These are phyloP conservation scores for Hymenotorrendiella dingleyae DNA, from an alignment of 2,329 filamentous ascomycete genomes.

Conservation along the genomic window DNA sequence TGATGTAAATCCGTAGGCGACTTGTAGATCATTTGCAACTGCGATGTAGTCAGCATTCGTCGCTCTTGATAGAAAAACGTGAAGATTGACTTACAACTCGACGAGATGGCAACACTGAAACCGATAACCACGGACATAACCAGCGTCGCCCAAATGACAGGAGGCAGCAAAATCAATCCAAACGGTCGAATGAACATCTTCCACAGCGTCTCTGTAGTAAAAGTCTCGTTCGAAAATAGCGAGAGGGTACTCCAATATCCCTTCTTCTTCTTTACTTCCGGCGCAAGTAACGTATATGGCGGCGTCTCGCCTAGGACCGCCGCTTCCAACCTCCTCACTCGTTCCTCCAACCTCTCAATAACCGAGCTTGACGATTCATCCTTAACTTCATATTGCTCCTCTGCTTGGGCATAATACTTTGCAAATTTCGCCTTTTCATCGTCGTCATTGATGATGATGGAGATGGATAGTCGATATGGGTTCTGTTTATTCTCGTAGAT, in stretches of 20 bases:
- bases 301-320: constrained; percentile 10
- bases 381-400: neutral
- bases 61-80: neutral
- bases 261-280: constrained; percentile 18
- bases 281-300: constrained; percentile 13
- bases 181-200: constrained; percentile 46
- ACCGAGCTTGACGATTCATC: neutral
- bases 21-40: constrained; percentile 36
- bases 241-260: constrained; percentile 34
- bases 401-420: constrained; percentile 4
- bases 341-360: constrained; percentile 9
- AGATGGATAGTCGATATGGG: constrained; percentile 14
- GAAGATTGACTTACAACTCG: constrained; percentile 34
- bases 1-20: constrained; percentile 36
- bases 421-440: constrained; percentile 9
- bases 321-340: constrained; percentile 14
- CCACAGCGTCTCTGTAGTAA: constrained; percentile 41
- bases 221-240: constrained; percentile 34
- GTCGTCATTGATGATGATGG: constrained; percentile 10
- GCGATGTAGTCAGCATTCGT: neutral
- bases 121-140: constrained; percentile 50
- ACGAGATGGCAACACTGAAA: constrained; percentile 48
- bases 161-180: constrained; percentile 43
- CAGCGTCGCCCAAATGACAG: constrained; percentile 49
- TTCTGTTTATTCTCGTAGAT: constrained; percentile 14